A percentile compares a stretch with the other conserved stretches of the same genome.
Evolutionary conservation across 1,284 basidiomycete species (phyloP).

Genomic region (Cutaneotrichosporon cyanovorans): DNA sequence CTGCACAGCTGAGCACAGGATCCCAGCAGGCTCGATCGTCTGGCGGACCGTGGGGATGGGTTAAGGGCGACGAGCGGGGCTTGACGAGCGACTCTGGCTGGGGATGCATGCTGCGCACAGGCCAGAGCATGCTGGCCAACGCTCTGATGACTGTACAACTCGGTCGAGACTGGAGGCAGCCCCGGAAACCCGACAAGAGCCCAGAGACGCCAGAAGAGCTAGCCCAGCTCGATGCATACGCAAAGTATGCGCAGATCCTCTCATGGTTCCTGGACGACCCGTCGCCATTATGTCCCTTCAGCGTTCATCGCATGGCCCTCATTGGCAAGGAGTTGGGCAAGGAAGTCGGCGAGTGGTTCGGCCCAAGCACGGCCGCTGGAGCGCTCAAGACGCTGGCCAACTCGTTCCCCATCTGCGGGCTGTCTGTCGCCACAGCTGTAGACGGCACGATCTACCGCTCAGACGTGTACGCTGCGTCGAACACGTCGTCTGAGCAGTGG

Average conservation of each 20-base stretch:
- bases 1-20: not conserved
- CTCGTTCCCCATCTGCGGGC: conserved; percentile 68
- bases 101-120: conserved; percentile 97
- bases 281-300: conserved; percentile 79
- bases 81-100: conserved; percentile 92
- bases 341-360: conserved; percentile 96
- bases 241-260: conserved; percentile 72
- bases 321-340: conserved; percentile 92
- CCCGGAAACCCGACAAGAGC: conserved; percentile 13
- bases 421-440: conserved; percentile 73
- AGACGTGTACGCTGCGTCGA: conserved; percentile 75
- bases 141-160: conserved; percentile 75
- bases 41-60: conserved; percentile 33
- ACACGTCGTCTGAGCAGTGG: conserved; percentile 45
- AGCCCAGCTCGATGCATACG: conserved; percentile 34
- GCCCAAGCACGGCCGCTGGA: conserved; percentile 90
- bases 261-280: conserved; percentile 95
- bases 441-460: conserved; percentile 79
- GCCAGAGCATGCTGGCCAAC: conserved; percentile 86
- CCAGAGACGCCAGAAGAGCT: conserved; percentile 19
- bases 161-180: conserved; percentile 74
- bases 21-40: conserved; percentile 8
- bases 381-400: conserved; percentile 82
- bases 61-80: conserved; percentile 57
- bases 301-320: conserved; percentile 90